Percentiles rank a stretch among this genome's conserved stretches.
These are phyloP conservation scores for Diaporthe citri DNA, from an alignment of 2,329 filamentous ascomycete species.

Conservation along the genomic window DNA sequence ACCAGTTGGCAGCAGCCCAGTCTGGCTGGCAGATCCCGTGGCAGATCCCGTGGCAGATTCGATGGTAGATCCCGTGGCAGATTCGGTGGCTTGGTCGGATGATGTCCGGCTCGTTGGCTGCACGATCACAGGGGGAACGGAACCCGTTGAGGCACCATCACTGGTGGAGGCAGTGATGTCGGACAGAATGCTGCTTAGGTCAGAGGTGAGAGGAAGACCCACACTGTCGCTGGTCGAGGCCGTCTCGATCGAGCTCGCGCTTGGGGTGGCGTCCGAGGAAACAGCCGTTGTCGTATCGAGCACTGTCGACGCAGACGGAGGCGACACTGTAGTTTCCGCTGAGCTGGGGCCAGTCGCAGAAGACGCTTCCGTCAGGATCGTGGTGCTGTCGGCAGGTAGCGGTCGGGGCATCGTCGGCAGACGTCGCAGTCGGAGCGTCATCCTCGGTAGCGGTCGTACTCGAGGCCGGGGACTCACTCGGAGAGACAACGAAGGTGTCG, in stretches of 20 bases:
- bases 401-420: background rate
- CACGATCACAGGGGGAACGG: background rate
- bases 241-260: constrained; percentile 6
- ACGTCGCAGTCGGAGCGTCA: background rate
- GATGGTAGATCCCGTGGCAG: background rate
- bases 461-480: background rate
- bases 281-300: background rate
- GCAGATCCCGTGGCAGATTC: background rate
- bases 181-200: background rate
- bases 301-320: background rate
- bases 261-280: background rate
- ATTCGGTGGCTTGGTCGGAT: background rate
- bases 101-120: constrained; percentile 20
- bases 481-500: background rate
- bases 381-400: background rate
- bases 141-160: background rate
- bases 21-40: background rate
- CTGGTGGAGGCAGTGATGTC: background rate
- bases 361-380: background rate
- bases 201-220: constrained; percentile 11
- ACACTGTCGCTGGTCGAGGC: background rate
- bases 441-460: constrained; percentile 4
- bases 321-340: background rate
- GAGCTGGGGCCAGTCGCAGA: constrained; percentile 2
- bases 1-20: background rate